Evolutionary conservation across 352 stramenopile genomes (phyloP).

Genomic region (Phytophthora citricola): DNA sequence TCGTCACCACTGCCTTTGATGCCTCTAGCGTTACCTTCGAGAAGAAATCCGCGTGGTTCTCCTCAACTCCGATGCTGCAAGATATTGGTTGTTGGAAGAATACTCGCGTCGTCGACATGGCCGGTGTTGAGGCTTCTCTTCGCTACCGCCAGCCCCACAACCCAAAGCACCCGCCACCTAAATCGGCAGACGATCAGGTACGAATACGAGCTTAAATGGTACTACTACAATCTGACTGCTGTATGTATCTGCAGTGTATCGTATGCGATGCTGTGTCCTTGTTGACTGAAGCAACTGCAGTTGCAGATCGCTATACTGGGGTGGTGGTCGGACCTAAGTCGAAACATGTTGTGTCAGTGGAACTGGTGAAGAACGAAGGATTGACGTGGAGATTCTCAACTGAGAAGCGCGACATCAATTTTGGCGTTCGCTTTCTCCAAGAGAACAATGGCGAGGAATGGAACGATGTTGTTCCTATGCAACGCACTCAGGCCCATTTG

Average conservation of each 20-base stretch:
- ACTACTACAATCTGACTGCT: background rate
- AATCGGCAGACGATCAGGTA: conserved; percentile 25
- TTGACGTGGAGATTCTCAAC: conserved; percentile 63
- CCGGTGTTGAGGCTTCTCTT: conserved; percentile 47
- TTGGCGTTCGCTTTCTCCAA: conserved; percentile 54
- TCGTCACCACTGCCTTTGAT: conserved; percentile 62
- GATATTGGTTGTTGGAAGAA: conserved; percentile 64
- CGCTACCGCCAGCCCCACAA: conserved; percentile 59
- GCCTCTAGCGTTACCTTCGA: conserved; percentile 45
- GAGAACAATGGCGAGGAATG: conserved; percentile 44
- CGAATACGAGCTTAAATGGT: background rate
- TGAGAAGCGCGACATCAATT: conserved; percentile 60
- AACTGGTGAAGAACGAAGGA: conserved; percentile 48
- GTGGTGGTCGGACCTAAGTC: conserved; percentile 49
- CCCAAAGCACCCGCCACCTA: conserved; percentile 38
- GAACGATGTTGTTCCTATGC: conserved; percentile 43
- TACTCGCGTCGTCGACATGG: conserved; percentile 60
- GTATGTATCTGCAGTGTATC: conserved; percentile 12
- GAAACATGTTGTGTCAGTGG: conserved; percentile 55
- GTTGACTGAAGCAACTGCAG: conserved; percentile 32
- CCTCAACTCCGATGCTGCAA: conserved; percentile 41
- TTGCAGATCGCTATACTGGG: conserved; percentile 31
- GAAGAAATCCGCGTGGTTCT: conserved; percentile 63
- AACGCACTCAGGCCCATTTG: conserved; percentile 42
- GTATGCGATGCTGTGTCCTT: conserved; percentile 44